Evolutionary conservation across 257 asterid species (phyloP), one percentile per base, ranked within the genome.

Genomic region (Rhazya stricta): DNA sequence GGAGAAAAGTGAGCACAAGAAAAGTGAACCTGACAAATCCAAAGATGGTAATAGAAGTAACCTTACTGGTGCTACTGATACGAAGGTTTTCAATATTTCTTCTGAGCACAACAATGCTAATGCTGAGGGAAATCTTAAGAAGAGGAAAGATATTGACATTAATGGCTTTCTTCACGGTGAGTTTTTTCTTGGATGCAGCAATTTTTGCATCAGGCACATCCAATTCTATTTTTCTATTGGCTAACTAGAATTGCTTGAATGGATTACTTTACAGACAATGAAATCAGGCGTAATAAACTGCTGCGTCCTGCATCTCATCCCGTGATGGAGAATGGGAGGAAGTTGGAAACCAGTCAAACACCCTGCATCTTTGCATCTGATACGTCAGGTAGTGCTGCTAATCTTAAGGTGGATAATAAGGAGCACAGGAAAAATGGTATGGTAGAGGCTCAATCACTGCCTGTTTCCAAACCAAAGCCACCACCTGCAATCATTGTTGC

Each of bases 81-180:
- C 70, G 74, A 70, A 62, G 57, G 46, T 63, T 65, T 79, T 72
- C 36, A 72, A 48, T 60, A 57, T 78, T 41, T 82, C 79, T 57
- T 81, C 75, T 80, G 88, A 82, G 54, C 77, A 50, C 60, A 79
- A 48, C 73, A 83, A 57, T 82, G 77, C 80, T 71, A 58, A 58
- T 30, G 76, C 60, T 81, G 93, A 82, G 61, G 89, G 71, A 74
- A 83, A 79, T 76, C 65, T 68, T 84, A 81, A 81, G 88, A 91
- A 91, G 83, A 81, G 91, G 70, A 86, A 87, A 79, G 90, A 84
- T 67, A 67, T 74, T 75, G 69, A 34, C 77, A 50, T 82, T 25
- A 88, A 91, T 87, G 96, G 97, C 81, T 85, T 90, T 74, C 68
- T 81, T 71, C 91, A 81, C 71, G 96, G 96, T 91, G 91, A 90